Base-by-base conservation (phyloP, 1,284 basidiomycete genomes). In the Porogramme epimiltina region DNA sequence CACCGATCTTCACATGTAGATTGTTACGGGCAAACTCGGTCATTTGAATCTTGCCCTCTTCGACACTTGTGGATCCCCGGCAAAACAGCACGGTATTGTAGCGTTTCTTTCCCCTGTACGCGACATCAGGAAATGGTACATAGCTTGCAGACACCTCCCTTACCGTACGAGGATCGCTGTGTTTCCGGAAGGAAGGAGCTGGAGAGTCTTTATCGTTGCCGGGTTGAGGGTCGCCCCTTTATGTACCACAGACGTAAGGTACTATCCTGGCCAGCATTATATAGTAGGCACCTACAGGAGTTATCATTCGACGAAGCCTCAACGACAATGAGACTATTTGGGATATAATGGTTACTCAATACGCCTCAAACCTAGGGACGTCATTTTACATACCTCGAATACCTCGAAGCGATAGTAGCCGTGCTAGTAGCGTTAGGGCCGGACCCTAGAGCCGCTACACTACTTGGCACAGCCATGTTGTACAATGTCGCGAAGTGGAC, bases 1-100 rank as follows among this genome's bases (percentile, higher is more conserved):
- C 97, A 44, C 93, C 96, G 40, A 99, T 87, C 79, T 98, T 99
- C 65, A 98, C 93, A 46, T 97, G 92, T 46, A 99, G 76, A 74
- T 99, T 99, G 78, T 98, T 96, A 54, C 97, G 92, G 4, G 97
- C 97, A 39, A 99, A 97, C 73, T 97, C 98, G 87, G 99, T 99
- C 77, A 99, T 82, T 64, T 97, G 94, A 60, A 99, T 94, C 70
- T 95, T 94, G 58, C 95, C 93, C 73, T 98, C 96, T 63, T 98
- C 97, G 51, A 98, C 91, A 58, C 96, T 92, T 66, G 99, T 96
- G 49, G 92, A 93, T 65, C 89, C 91, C 63, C 99, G 74, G 65
- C 93, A 96, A 70, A 99, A 98, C 54, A 99, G 85, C 42, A 98
- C 96, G 15, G 93, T 95, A 66, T 97, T 94, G 62, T 89, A 87